Evolutionary conservation across 768 basidiomycete species (phyloP).

Genomic region (Boletus eberwhitei): DNA sequence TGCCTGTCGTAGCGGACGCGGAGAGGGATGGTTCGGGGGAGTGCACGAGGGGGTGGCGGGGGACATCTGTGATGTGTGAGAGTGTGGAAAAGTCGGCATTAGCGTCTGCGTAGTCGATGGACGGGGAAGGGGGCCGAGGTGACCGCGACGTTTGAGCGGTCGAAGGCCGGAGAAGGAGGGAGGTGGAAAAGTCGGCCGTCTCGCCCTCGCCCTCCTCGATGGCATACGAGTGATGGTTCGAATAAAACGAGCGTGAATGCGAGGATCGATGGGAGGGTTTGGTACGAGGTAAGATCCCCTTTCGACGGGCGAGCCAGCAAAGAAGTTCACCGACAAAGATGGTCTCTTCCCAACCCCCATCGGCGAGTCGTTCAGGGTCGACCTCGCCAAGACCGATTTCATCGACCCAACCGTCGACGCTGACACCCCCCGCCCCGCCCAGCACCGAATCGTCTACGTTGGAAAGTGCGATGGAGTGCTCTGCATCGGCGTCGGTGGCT

Average conservation of each 20-base stretch:
- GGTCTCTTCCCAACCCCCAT: constrained; percentile 65
- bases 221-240: constrained; percentile 18
- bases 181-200: constrained; percentile 20
- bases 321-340: constrained; percentile 62
- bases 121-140: neutral
- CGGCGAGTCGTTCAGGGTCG: constrained; percentile 62
- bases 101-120: neutral
- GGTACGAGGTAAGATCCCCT: constrained; percentile 31
- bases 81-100: constrained; percentile 10
- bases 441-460: constrained; percentile 30
- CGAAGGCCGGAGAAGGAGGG: constrained; percentile 27
- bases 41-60: constrained; percentile 31
- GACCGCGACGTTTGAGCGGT: neutral
- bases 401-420: constrained; percentile 31
- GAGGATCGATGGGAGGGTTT: neutral
- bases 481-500: neutral
- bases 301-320: constrained; percentile 61
- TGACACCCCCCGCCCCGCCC: constrained; percentile 21
- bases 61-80: constrained; percentile 28
- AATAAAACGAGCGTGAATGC: constrained; percentile 17
- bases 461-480: constrained; percentile 6
- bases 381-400: constrained; percentile 65
- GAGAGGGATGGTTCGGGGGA: constrained; percentile 34
- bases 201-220: constrained; percentile 16
- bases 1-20: constrained; percentile 33